Evolutionary conservation across 1,284 basidiomycete genomes (phyloP).

Genomic region (Ustilago esculenta): DNA sequence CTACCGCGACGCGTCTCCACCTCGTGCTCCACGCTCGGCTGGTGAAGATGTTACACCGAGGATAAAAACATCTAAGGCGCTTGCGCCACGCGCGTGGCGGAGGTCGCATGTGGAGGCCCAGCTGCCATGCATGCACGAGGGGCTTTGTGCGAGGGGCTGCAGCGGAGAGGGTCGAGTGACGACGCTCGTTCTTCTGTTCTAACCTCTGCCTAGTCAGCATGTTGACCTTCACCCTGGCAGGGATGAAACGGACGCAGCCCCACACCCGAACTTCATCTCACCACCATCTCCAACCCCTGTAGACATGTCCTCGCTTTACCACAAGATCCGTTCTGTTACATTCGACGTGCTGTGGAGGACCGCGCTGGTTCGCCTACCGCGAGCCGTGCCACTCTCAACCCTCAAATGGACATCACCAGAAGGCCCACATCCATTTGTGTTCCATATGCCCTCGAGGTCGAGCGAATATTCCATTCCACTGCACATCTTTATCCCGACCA

Average conservation of each 20-base stretch:
- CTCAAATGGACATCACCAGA: conserved; percentile 48
- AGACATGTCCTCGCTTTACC: conserved; percentile 38
- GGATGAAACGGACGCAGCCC: no score
- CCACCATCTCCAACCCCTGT: not conserved
- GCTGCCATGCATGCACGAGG: conserved; percentile 1
- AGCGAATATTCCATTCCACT: conserved; percentile 42
- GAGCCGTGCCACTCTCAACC: conserved; percentile 35
- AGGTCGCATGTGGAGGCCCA: no score
- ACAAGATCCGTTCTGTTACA: conserved; percentile 36
- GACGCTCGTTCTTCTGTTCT: not conserved
- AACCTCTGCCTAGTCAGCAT: no score
- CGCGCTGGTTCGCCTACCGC: conserved; percentile 41
- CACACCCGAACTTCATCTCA: no score
- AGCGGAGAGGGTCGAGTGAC: conserved; percentile 2
- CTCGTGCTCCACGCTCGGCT: no score
- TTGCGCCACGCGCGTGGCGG: no score
- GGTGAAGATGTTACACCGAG: conserved; percentile 4
- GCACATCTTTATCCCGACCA: conserved; percentile 46
- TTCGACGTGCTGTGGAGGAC: conserved; percentile 46
- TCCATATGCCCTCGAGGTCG: conserved; percentile 42
- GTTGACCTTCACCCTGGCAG: no score
- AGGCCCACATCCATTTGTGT: conserved; percentile 48
- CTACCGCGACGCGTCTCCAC: conserved; percentile 35
- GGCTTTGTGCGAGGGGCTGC: not conserved
- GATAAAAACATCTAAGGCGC: not conserved